Conservation (phyloP, 2,329 filamentous ascomycete species). For the Pleurostoma richardsiae region DNA sequence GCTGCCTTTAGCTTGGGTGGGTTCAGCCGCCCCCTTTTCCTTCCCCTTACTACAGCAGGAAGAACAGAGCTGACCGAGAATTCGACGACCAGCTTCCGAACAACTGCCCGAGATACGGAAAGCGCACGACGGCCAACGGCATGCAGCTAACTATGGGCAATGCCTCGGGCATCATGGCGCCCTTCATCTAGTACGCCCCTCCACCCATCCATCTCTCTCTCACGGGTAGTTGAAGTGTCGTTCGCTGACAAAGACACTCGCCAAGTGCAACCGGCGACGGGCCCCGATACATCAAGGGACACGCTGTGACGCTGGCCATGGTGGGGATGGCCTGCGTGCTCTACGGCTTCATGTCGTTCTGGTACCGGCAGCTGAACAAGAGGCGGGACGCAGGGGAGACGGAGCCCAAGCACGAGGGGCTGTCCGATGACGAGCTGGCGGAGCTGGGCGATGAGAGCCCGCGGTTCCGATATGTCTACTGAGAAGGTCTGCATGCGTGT, state of each 20-base stretch:
- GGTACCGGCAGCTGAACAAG: constrained; percentile 43
- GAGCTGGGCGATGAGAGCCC: constrained; percentile 50
- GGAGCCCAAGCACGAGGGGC: constrained; percentile 28
- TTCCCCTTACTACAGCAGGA: not conserved
- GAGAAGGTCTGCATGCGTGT: not conserved
- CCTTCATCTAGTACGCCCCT: constrained; percentile 51
- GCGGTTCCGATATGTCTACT: constrained; percentile 39
- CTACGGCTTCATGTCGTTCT: constrained; percentile 50
- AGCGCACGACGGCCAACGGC: constrained; percentile 67
- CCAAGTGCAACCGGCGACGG: constrained; percentile 37
- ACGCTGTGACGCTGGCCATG: constrained; percentile 55
- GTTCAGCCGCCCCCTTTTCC: constrained; percentile 4
- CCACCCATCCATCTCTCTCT: too few species aligned
- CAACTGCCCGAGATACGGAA: constrained; percentile 71
- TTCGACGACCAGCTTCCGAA: constrained; percentile 39
- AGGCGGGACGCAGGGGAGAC: constrained; percentile 31
- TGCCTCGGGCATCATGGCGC: constrained; percentile 65
- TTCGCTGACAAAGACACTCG: not conserved
- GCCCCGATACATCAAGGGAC: constrained; percentile 56
- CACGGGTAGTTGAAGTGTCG: too few species aligned
- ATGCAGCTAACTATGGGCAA: constrained; percentile 70
- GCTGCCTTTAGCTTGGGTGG: constrained; percentile 49
- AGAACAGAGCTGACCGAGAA: not conserved
- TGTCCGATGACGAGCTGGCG: constrained; percentile 41
- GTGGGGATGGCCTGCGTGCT: constrained; percentile 48